Evolutionary conservation across 164 flowering plant species (phyloP), one percentile per base, ranked within the genome.

Genomic region (Tinospora cordifolia): DNA sequence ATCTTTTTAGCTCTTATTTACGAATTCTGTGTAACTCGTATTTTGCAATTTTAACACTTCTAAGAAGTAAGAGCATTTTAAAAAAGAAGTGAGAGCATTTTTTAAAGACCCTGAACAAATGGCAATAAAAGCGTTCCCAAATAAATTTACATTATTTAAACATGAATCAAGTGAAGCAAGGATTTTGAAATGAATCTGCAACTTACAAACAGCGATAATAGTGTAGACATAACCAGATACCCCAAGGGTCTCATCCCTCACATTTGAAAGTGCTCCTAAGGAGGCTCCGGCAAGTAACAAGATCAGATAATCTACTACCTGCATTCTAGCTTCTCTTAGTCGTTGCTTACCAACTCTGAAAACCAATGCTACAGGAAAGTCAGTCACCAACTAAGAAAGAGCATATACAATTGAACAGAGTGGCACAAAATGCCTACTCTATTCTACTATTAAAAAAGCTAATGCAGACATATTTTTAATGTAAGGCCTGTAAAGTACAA

Each of bases 171-270:
- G 21, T 0, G 57, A 51, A 49, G 54, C 40, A 58, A 62, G 62
- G 54, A 40, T 19, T 26, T 54, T 40, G 25, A 21, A 13, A 27
- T 51, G 15, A 60, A 21, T 47, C 62, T 68, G 39, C 0, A 40
- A 88, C 98, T 93, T 88, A 93, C 98, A 91, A 69, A 90, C 93
- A 71, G 97, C 96, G 69, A 94, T 94, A 75, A 94, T 90, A 2
- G 98, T 94, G 74, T 94, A 90, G 34, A 90, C 87, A 76, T 94
- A 94, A 65, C 98, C 98, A 14, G 72, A 69, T 15, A 87, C 81
- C 12, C 98, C 98, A 77, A 94, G 86, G 65, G 89, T 87, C 83
- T 88, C 97, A 66, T 92, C 98, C 36, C 92, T 94, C 81, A 91
- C 95, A 90, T 94, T 94, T 39, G 97, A 96, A 68, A 94, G 86